A percentile compares a stretch with the other conserved stretches of the same genome.
Evolutionary conservation across 495 filamentous ascomycete species (phyloP).

Genomic region (Terfezia claveryi): DNA sequence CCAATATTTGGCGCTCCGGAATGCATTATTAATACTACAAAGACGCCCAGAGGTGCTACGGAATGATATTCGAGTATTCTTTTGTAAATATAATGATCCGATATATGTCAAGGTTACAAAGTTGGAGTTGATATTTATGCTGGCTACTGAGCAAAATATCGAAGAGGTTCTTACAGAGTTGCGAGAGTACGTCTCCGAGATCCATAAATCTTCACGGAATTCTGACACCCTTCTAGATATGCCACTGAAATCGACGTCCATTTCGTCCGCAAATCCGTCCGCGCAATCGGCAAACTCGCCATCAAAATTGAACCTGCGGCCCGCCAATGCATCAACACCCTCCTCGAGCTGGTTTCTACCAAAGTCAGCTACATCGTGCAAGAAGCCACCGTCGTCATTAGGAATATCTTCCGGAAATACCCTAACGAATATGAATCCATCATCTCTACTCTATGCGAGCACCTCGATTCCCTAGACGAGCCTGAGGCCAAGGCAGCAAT

Average conservation of each 20-base stretch:
- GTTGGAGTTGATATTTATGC: conserved; percentile 96
- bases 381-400: conserved; percentile 97
- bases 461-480: conserved; percentile 90
- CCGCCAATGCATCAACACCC: conserved; percentile 68
- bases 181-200: conserved; percentile 40
- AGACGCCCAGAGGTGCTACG: conserved; percentile 79
- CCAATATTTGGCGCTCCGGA: conserved; percentile 85
- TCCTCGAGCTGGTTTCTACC: conserved; percentile 86
- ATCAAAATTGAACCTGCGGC: conserved; percentile 97
- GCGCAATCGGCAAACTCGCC: conserved; percentile 91
- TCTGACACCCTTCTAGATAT: conserved; percentile 30
- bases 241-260: conserved; percentile 97
- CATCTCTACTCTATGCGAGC: conserved; percentile 83
- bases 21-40: conserved; percentile 85
- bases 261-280: conserved; percentile 92
- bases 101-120: conserved; percentile 99
- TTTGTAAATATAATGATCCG: conserved; percentile 99
- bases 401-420: conserved; percentile 98
- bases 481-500: conserved; percentile 99
- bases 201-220: background rate
- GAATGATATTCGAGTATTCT: conserved; percentile 95
- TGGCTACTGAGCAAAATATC: conserved; percentile 90
- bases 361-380: conserved; percentile 99
- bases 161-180: conserved; percentile 85
- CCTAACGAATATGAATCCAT: conserved; percentile 96